These are phyloP conservation scores for Lolium perenne DNA, from an alignment of 176 grass and related monocot species.

Conservation along the genomic window DNA sequence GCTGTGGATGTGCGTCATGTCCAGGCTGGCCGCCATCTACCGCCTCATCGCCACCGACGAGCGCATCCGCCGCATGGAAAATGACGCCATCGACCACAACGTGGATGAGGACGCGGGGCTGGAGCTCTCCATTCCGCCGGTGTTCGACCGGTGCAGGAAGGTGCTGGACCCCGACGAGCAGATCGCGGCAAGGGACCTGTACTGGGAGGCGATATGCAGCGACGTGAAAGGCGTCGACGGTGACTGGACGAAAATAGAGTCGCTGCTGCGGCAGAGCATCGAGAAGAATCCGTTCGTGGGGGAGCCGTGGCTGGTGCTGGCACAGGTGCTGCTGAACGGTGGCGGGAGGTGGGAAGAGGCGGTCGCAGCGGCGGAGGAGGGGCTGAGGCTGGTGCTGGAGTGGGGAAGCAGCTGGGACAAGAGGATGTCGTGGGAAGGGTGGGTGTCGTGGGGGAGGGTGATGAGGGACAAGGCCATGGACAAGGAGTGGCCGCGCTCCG, in stretches of 20 bases:
- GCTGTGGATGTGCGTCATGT: constrained; percentile 73
- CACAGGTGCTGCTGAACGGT: constrained; percentile 60
- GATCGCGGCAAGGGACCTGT: constrained; percentile 59
- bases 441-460: constrained; percentile 79
- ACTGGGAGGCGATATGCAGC: constrained; percentile 70
- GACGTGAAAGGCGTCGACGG: not conserved
- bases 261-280: constrained; percentile 59
- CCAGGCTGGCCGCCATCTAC: constrained; percentile 54
- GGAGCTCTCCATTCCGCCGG: constrained; percentile 62
- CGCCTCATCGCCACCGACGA: constrained; percentile 60
- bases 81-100: not conserved
- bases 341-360: constrained; percentile 61
- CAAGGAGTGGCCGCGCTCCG: constrained; percentile 50
- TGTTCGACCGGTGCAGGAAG: constrained; percentile 68
- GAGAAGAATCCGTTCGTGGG: constrained; percentile 71
- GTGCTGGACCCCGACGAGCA: constrained; percentile 64
- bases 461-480: constrained; percentile 53
- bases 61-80: constrained; percentile 34
- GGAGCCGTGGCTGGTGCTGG: constrained; percentile 71
- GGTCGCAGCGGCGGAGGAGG: constrained; percentile 39
- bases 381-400: constrained; percentile 66
- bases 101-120: constrained; percentile 38
- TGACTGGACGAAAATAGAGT: constrained; percentile 19
- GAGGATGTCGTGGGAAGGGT: constrained; percentile 81
- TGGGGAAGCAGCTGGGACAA: constrained; percentile 96